A percentile compares a stretch with the other conserved stretches of the same genome.
Evolutionary conservation across 208 protist genomes (phyloP).

Genomic region (Dictyostelium gargantuum): DNA sequence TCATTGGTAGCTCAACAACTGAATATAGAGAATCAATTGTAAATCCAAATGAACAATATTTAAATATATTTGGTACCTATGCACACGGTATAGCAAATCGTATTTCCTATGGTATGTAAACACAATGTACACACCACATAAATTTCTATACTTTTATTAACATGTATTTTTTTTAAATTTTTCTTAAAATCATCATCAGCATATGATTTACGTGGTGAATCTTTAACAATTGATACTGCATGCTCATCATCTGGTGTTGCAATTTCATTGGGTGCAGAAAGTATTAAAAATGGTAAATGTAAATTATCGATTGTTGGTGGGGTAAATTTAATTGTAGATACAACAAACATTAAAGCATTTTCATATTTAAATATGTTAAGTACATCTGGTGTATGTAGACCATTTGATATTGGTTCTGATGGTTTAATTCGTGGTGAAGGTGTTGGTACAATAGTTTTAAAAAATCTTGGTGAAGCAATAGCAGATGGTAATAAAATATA

Average conservation of each 20-base stretch:
- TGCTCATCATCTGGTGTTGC: slow-evolving; percentile 85
- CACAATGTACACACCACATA: too few relatives aligned
- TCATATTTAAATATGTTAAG: neutral
- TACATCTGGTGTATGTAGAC: slow-evolving; percentile 75
- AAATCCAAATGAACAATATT: neutral
- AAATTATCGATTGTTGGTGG: neutral
- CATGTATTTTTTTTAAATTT: too few relatives aligned
- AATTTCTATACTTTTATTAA: too few relatives aligned
- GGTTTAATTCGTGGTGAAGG: slow-evolving; percentile 88
- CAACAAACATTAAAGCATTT: neutral
- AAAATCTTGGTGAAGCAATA: neutral
- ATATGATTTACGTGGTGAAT: slow-evolving; percentile 82
- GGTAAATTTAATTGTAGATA: neutral
- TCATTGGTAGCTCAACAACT: neutral
- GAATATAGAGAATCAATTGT: slow-evolving; percentile 45
- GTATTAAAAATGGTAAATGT: slow-evolving; percentile 60
- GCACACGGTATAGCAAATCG: slow-evolving; percentile 64
- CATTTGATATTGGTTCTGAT: slow-evolving; percentile 86
- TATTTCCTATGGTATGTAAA: slow-evolving; percentile 82
- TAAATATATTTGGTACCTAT: neutral
- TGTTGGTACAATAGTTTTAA: slow-evolving; percentile 76
- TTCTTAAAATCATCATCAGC: too few relatives aligned
- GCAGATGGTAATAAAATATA: slow-evolving; percentile 23
- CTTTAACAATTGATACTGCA: slow-evolving; percentile 85
- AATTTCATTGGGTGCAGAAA: slow-evolving; percentile 55